A percentile compares a stretch with the other conserved stretches of the same genome.
phyloP scores from a whole-genome alignment of 1,284 basidiomycete species.

The Cronartium quercuum region DNA sequence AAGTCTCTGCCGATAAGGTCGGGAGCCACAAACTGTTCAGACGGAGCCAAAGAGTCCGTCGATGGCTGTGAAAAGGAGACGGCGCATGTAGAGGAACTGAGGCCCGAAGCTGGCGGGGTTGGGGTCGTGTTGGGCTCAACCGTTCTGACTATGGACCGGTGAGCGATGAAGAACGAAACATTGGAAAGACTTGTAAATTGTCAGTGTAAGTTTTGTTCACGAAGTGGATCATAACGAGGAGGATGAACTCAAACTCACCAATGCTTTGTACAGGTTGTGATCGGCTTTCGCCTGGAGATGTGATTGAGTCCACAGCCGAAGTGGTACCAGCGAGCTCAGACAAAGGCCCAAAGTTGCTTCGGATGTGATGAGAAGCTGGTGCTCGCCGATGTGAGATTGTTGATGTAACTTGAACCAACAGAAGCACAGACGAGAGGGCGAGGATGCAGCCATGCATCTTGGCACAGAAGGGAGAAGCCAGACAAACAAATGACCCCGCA shows the following conservation, averaged over 20 bases:
- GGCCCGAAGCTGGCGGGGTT: background rate
- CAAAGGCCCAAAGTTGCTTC: constrained; percentile 4
- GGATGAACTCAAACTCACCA: constrained; percentile 1
- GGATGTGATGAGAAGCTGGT: background rate
- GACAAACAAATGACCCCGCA: background rate
- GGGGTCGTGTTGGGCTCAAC: background rate
- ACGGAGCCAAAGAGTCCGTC: background rate
- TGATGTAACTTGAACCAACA: background rate
- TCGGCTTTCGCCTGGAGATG: constrained; percentile 3
- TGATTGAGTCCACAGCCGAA: constrained; percentile 8
- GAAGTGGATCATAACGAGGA: too few relatives aligned
- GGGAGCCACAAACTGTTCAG: background rate
- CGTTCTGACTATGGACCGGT: background rate
- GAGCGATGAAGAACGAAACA: too few relatives aligned
- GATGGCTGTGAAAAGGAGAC: background rate
- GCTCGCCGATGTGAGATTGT: background rate
- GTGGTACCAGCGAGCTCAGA: constrained; percentile 28
- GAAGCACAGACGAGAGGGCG: background rate
- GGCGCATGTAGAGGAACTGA: background rate
- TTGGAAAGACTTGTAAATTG: too few relatives aligned
- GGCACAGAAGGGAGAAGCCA: background rate
- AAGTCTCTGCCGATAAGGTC: background rate
- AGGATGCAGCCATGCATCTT: background rate
- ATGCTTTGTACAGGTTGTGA: background rate
- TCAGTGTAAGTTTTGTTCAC: too few relatives aligned